Base-by-base conservation (phyloP, 768 basidiomycete species). In the Nidularia sp. region DNA sequence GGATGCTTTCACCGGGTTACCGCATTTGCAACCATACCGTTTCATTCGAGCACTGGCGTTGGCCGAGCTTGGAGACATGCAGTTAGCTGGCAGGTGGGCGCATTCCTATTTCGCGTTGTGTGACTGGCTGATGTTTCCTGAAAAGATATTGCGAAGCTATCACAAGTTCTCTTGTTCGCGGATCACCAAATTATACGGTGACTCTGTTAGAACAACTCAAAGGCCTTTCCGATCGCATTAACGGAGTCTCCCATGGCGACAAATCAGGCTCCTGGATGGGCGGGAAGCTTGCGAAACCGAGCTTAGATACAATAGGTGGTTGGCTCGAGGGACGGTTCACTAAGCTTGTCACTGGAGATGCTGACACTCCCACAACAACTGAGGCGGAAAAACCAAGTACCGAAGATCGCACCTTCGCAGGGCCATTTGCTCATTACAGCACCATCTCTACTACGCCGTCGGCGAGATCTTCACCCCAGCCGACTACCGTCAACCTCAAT, bases 321-420 rank as follows among this genome's bases (percentile, higher is more conserved):
- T 98, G 94, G 88, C 76, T 98, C 25, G 96, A 93, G 69, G 88
- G 90, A 9, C 83, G 89, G 13, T 83, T 99, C 62, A 93, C 93
- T 12, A 95, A 95, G 63, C 86, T 99, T 59, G 93, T 99, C 54
- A 91, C 95, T 6, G 97, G 96, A 2, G 94, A 97, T 48, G 80
- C 76, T n/a, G 88, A 88, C 36, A 65, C 71, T 7, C 71, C 73
- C 12, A 67, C 78, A 8, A 61, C 65, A 5, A 66, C 66, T 9
- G 50, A 56, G 42, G 73, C 69, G 35, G 73, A 74, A 34, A 67
- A 74, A 5, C 48, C 59, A 0, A 62, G 57, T 42, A 74, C 67
- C 12, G 66, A 66, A 46, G 71, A 75, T 47, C 73, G 71, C 33
- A 65, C 75, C 13, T 76, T 75, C 59, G 69, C 80, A 4, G 96